Evolutionary conservation across 164 flowering plant species (phyloP), one percentile per base, ranked within the genome.

Genomic region (Chloranthus sessilifolius): DNA sequence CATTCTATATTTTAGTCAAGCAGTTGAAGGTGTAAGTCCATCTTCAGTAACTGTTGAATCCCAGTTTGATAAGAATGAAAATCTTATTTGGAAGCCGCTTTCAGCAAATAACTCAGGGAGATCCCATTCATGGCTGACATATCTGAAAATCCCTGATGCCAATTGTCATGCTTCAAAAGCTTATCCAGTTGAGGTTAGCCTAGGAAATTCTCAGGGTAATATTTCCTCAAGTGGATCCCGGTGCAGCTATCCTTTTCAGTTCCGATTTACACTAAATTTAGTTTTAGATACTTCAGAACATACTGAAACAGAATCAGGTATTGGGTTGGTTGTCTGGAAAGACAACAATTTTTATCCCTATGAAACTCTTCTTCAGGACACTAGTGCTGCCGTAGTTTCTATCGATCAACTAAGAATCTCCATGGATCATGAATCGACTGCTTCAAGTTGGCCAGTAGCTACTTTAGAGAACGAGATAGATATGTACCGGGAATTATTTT

Each of bases 21-120:
- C 76, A 45, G 91, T 92, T 60, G 69, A 67, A 66, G 95, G 91
- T 60, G 79, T 92, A 23, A 75, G 65, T 63, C 71, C 84, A 22
- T 64, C 72, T 27, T 74, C 86, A 26, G 68, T 92, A 36, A 58
- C 63, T 1, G 62, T 88, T 61, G 60, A 69, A 23, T 77, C 58
- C 64, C 57, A 17, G 55, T 50, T 66, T 56, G 21, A 53, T 49
- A 50, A 60, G 49, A 66, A 53, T 25, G 58, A 55, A 36, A 67
- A 80, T 68, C 69, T 80, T 50, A 38, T 55, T 12, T 92, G 98
- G 95, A 70, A 30, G 51, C 88, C 96, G 17, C 69, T 92, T 50
- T 76, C 81, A 30, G 43, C 55, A 50, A 66, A 48, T 58, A 76
- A 69, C 36, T 62, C 67, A 19, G 60, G 61, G 27, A 38, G 53